Conservation (phyloP, 768 basidiomycete genomes). For the Podaxis sp. region DNA sequence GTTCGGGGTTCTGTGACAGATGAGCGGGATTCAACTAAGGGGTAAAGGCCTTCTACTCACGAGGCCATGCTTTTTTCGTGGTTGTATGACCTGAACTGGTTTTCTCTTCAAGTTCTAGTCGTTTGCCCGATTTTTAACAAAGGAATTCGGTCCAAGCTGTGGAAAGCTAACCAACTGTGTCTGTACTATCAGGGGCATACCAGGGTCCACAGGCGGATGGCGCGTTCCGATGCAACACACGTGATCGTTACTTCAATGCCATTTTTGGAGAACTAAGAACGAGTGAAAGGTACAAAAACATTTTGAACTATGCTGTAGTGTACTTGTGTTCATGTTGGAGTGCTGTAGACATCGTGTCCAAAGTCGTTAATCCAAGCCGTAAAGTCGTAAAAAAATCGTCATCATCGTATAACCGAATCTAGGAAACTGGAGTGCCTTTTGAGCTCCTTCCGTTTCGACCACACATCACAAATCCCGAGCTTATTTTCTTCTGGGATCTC, state of each 20-base stretch:
- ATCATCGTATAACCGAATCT: conserved; percentile 26
- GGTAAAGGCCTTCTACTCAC: not conserved
- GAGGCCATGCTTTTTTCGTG: conserved; percentile 1
- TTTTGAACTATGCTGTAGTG: conserved; percentile 5
- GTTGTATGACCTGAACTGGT: too few species aligned
- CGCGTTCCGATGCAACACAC: not conserved
- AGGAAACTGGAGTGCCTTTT: conserved; percentile 33
- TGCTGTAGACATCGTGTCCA: not conserved
- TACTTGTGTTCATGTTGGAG: not conserved
- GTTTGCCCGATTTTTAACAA: not conserved
- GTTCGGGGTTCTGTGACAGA: not conserved
- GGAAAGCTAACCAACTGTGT: not conserved
- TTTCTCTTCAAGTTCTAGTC: not conserved
- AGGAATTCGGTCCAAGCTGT: not conserved
- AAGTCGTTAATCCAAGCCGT: not conserved
- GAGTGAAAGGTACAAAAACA: not conserved
- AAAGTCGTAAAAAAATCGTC: not conserved
- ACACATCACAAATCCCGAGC: conserved; percentile 29
- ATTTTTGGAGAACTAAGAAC: conserved; percentile 6
- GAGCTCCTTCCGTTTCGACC: conserved; percentile 31
- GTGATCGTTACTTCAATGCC: conserved; percentile 7
- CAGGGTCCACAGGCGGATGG: not conserved
- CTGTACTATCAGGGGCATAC: not conserved
- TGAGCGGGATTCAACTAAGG: not conserved
- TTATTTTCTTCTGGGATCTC: conserved; percentile 27